These are phyloP conservation scores for Lathyrus aphaca DNA, from an alignment of 306 rosid genomes.

Conservation along the genomic window DNA sequence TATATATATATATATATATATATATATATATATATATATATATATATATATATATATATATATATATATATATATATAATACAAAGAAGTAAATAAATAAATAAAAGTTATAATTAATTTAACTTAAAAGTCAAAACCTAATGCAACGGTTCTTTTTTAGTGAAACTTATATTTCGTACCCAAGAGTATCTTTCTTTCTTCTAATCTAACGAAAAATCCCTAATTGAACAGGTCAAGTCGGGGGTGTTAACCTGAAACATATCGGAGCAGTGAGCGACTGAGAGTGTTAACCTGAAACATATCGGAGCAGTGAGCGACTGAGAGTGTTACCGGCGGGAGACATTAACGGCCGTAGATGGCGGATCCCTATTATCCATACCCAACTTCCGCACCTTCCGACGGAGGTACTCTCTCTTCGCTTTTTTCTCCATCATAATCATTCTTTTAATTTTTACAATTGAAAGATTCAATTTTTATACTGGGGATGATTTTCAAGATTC, in stretches of 20 bases:
- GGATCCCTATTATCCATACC: constrained; percentile 57
- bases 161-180: background rate
- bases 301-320: background rate
- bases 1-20: no score
- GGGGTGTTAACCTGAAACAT: background rate
- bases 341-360: constrained; percentile 45
- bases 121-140: background rate
- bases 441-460: background rate
- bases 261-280: background rate
- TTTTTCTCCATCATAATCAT: background rate
- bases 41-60: no score
- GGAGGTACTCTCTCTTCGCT: constrained; percentile 45
- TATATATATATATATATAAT: no score
- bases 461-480: background rate
- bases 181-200: background rate
- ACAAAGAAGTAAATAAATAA: no score
- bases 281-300: background rate
- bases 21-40: no score
- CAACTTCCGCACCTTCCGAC: constrained; percentile 41
- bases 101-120: no score
- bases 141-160: background rate
- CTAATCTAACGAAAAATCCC: background rate
- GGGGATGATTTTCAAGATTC: background rate
- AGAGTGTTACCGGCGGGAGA: background rate
- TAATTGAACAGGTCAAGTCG: background rate